These are phyloP conservation scores for Scalesia atractyloides DNA, from an alignment of 129 eudicot species.

Conservation along the genomic window DNA sequence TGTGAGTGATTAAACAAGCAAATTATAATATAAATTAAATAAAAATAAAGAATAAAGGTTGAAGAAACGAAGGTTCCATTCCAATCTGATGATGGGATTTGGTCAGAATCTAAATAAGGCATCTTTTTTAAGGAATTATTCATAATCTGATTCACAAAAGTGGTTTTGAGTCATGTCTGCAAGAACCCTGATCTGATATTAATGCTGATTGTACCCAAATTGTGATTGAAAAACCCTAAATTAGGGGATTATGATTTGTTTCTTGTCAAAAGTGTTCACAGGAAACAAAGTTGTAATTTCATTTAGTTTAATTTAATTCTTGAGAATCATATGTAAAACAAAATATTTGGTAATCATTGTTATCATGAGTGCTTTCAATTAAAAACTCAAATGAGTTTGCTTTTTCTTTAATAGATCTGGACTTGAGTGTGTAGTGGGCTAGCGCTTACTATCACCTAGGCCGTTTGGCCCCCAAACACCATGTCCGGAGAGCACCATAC, in stretches of 20 bases:
- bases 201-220: constrained; percentile 25
- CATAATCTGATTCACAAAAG: constrained; percentile 27
- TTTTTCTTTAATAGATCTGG: constrained; percentile 8
- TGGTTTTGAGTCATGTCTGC: constrained; percentile 16
- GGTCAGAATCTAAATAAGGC: constrained; percentile 19
- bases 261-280: constrained; percentile 20
- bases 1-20: no score
- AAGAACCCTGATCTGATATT: constrained; percentile 43
- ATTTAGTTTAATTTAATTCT: background rate
- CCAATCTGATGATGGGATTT: constrained; percentile 18
- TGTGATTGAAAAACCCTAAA: constrained; percentile 27
- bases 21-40: constrained; percentile 1
- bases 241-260: constrained; percentile 15
- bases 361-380: constrained; percentile 37
- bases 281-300: constrained; percentile 24
- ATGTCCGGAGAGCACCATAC: no score
- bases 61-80: constrained; percentile 45
- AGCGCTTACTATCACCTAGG: no score
- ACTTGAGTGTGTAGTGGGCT: no score
- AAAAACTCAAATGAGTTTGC: constrained; percentile 21
- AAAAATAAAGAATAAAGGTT: constrained; percentile 28
- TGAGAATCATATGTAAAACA: constrained; percentile 14
- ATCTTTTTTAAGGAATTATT: background rate
- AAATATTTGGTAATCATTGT: constrained; percentile 44
- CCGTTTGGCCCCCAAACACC: no score